Percentiles rank a stretch among this genome's conserved stretches.
These are phyloP conservation scores for Nemania sp. DNA, from an alignment of 2,329 filamentous ascomycete species.

Conservation along the genomic window DNA sequence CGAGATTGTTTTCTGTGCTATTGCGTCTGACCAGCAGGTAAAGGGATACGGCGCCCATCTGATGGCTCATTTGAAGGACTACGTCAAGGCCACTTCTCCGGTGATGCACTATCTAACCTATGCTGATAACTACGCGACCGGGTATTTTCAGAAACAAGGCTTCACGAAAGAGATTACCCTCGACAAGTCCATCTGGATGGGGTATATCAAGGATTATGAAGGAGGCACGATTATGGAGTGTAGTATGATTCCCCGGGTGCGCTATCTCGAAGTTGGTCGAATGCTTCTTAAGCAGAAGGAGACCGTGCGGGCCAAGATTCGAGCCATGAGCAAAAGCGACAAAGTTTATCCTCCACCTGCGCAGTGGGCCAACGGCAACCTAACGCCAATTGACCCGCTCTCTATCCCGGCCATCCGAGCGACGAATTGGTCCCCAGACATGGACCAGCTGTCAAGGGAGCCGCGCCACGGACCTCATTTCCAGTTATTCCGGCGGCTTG, in stretches of 20 bases:
- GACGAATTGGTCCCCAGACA: slow-evolving; percentile 95
- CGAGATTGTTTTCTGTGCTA: slow-evolving; percentile 98
- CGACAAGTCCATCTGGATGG: slow-evolving; percentile 94
- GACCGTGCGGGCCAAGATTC: slow-evolving; percentile 92
- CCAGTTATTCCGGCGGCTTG: slow-evolving; percentile 85
- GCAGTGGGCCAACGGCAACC: slow-evolving; percentile 83
- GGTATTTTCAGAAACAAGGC: slow-evolving; percentile 99
- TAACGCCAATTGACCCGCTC: slow-evolving; percentile 83
- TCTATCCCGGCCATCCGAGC: slow-evolving; percentile 88
- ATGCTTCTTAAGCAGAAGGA: slow-evolving; percentile 99
- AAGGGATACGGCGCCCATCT: slow-evolving; percentile 98
- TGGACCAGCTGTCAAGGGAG: slow-evolving; percentile 96
- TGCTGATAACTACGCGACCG: slow-evolving; percentile 98
- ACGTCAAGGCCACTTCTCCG: slow-evolving; percentile 89
- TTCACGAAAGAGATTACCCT: slow-evolving; percentile 99
- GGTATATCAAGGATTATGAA: slow-evolving; percentile 99
- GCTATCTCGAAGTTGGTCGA: slow-evolving; percentile 90
- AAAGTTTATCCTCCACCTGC: slow-evolving; percentile 86
- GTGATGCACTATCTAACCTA: slow-evolving; percentile 99
- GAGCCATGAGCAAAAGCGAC: slow-evolving; percentile 84
- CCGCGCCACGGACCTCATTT: slow-evolving; percentile 97
- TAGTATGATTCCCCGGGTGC: slow-evolving; percentile 93
- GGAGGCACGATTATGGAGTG: slow-evolving; percentile 99
- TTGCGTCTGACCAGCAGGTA: slow-evolving; percentile 97
- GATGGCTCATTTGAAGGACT: slow-evolving; percentile 98